Conservation (phyloP, 805 yeast species). For the Cephaloascus fragrans region DNA sequence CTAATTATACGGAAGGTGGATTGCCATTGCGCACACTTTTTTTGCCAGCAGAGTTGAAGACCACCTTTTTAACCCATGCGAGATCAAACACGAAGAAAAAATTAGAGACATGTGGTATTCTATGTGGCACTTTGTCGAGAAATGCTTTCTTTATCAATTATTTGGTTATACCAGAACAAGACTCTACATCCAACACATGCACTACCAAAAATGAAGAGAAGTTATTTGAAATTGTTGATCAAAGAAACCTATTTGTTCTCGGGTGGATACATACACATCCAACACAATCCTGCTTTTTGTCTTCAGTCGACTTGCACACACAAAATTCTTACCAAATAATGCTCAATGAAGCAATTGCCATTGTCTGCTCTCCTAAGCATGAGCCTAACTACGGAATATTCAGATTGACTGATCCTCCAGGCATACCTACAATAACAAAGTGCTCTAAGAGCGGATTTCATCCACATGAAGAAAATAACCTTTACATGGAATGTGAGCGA, state of each 20-base stretch:
- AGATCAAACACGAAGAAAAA: constrained; percentile 35
- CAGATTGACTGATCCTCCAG: constrained; percentile 58
- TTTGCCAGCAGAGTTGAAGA: constrained; percentile 34
- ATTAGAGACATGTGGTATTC: constrained; percentile 58
- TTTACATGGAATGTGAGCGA: constrained; percentile 39
- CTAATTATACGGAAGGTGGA: constrained; percentile 45
- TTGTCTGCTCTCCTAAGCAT: constrained; percentile 49
- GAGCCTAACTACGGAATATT: constrained; percentile 44
- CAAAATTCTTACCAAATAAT: constrained; percentile 60
- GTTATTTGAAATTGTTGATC: constrained; percentile 45
- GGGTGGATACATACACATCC: constrained; percentile 78
- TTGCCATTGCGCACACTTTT: constrained; percentile 41
- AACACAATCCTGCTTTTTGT: constrained; percentile 59
- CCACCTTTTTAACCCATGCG: constrained; percentile 36
- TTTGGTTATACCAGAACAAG: constrained; percentile 53
- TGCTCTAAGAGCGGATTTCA: constrained; percentile 47
- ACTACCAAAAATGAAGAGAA: constrained; percentile 50
- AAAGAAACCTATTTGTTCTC: constrained; percentile 46
- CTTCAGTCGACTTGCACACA: constrained; percentile 59
- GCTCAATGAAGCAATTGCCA: constrained; percentile 62
- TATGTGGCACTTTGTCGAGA: constrained; percentile 51
- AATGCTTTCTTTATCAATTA: constrained; percentile 58
- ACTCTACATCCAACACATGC: constrained; percentile 54
- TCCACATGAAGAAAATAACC: constrained; percentile 43
- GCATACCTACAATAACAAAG: constrained; percentile 41